These are phyloP conservation scores for Sporobolomyces pararoseus DNA, from an alignment of 768 basidiomycete genomes.

Conservation along the genomic window DNA sequence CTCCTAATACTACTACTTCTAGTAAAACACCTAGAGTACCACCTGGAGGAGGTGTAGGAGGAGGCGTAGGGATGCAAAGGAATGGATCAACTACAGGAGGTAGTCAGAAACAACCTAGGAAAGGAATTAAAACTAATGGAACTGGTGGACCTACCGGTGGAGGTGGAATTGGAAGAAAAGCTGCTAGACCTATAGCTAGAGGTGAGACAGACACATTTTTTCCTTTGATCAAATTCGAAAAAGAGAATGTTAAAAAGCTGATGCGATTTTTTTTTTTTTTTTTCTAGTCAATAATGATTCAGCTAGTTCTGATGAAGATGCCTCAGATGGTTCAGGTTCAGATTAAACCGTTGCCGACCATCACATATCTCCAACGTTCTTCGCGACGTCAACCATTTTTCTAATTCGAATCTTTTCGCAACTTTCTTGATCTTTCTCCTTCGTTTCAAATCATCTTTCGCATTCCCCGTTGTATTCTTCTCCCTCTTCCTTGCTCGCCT, in stretches of 20 bases:
- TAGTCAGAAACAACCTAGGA: conserved; percentile 16
- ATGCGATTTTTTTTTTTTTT: not conserved
- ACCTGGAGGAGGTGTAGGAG: not conserved
- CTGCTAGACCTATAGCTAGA: conserved; percentile 1
- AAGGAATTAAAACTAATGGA: not conserved
- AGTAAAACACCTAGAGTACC: conserved; percentile 12
- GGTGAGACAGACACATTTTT: not conserved
- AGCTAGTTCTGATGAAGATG: conserved; percentile 15
- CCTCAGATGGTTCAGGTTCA: conserved; percentile 28
- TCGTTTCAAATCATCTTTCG: no score
- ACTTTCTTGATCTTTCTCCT: no score
- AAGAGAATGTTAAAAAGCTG: no score
- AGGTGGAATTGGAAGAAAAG: not conserved
- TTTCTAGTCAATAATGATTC: conserved; percentile 1
- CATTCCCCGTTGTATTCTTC: no score
- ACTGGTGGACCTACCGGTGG: not conserved
- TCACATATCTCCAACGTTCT: not conserved
- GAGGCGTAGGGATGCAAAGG: not conserved
- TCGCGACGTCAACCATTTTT: no score
- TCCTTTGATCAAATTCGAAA: no score
- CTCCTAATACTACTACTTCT: not conserved
- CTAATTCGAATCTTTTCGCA: no score
- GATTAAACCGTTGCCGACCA: conserved; percentile 7
- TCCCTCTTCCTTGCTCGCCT: no score
- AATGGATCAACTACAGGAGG: conserved; percentile 1